Base-by-base conservation (phyloP, 106 monocot genomes). In the Dioscorea alata region DNA sequence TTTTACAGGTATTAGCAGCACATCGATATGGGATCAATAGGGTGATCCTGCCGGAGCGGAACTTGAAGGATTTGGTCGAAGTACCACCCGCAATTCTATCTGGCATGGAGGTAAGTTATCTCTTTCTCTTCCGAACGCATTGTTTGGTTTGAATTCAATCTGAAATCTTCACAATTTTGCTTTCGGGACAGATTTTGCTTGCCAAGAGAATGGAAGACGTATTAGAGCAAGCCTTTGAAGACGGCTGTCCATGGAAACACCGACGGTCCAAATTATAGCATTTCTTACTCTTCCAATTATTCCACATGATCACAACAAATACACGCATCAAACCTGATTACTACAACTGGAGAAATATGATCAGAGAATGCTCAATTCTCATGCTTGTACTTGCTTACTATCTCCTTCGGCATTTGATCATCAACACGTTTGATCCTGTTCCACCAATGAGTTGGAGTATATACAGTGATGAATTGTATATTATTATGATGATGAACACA, bases 21-120 rank as follows among this genome's bases (percentile, higher is more conserved):
- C 97, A 97, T 60, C 86, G 89, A 8, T 89, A 85, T 77, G 97
- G 97, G n/a, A 89, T 97, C 51, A 97, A 92, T 74, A 82, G 97
- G 80, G 92, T 97, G 56, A 92, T 97, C 60, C 75, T 97, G 69
- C 97, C 97, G 0, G 76, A 92, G 48, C 74, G 92, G 42, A 97
- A 97, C 42, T 69, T 85, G 70, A 97, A 97, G 76, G 97, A 97
- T 73, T 78, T 97, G 60, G 89, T 76, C 71, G 97, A 97, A 69
- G 79, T 97, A 59, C 97, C 97, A 66, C 68, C 86, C 60, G 67
- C 84, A 4, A 62, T 92, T 81, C 80, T 97, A 67, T 64, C 89
- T 68, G 66, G 78, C 73, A 76, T 97, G 76, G 89, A 97, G 92
- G 97, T 97, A 89, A 15, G 63, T 75, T 16, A 28, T 28, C 28